Evolutionary conservation across 164 flowering plant genomes (phyloP).

Genomic region (Chimonanthus salicifolius): DNA sequence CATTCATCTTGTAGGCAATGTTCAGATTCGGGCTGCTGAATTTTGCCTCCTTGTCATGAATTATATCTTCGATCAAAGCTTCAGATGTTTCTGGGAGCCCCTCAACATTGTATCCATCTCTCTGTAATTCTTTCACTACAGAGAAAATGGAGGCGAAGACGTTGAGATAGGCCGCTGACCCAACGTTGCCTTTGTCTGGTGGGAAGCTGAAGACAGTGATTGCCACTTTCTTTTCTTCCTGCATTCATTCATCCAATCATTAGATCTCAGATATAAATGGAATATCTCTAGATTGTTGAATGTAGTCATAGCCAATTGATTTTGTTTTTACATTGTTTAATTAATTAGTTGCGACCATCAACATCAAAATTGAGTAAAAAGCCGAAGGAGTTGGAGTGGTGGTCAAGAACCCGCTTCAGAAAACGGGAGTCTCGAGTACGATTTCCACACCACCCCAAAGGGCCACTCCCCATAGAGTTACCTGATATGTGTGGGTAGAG

Average conservation of each 20-base stretch:
- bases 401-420: no score
- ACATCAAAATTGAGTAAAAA: no score
- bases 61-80: constrained; percentile 72
- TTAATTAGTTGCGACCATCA: not conserved
- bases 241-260: constrained; percentile 19
- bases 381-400: not conserved
- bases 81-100: constrained; percentile 90
- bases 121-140: constrained; percentile 75
- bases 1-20: constrained; percentile 90
- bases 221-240: constrained; percentile 88
- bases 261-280: not conserved
- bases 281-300: not conserved
- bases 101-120: constrained; percentile 80
- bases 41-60: constrained; percentile 97
- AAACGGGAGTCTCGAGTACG: no score
- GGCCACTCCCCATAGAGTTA: no score
- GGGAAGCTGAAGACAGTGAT: constrained; percentile 99
- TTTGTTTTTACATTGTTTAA: not conserved
- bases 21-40: constrained; percentile 98
- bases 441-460: no score
- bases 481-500: no score
- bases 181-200: constrained; percentile 98
- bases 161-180: constrained; percentile 97
- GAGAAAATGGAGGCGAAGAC: constrained; percentile 90
- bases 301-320: not conserved